Base-by-base conservation (phyloP, 306 rosid species). In the Senna siamea region DNA sequence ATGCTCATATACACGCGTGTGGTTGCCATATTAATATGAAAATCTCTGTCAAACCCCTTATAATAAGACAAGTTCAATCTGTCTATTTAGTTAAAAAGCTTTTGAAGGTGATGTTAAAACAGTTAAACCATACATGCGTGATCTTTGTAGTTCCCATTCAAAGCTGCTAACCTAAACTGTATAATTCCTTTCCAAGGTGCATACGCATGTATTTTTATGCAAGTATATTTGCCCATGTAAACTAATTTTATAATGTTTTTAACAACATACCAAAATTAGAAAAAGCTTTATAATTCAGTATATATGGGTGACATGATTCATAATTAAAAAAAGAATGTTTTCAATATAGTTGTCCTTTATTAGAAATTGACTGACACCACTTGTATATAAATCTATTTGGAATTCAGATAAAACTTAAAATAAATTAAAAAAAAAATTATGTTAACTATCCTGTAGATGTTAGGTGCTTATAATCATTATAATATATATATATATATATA, bases 31-130 rank as follows among this genome's bases (percentile, higher is more conserved):
- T 46, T 52, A 48, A 75, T 81, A 38, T 76, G 69, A 41, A 77
- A 79, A 80, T 87, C 92, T 80, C 83, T 63, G 1, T 85, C 86
- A 62, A 61, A 71, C 81, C 55, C 84, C 73, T 83, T 80, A 66
- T 64, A 78, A 78, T 69, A 70, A 70, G 88, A 81, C 84, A 79
- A 65, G 28, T 47, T 71, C 55, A 56, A 37, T 57, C 17, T 43
- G 81, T 90, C 86, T 57, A 68, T 81, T 73, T 83, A 73, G 74
- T 69, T 48, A 8, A 59, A 85, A 87, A 86, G 69, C 7, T 72
- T 18, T n/a, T 51, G 81, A 82, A 69, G 57, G 7, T 47, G 59
- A 80, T 41, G 38, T 70, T n/a, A 18, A 40, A 10, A 62, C 68
- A 18, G 68, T 18, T 62, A 62, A 62, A 62, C n/a, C 50, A 37